Base-by-base conservation (phyloP, 2,329 filamentous ascomycete species). In the Cladosporium sphaerospermum region DNA sequence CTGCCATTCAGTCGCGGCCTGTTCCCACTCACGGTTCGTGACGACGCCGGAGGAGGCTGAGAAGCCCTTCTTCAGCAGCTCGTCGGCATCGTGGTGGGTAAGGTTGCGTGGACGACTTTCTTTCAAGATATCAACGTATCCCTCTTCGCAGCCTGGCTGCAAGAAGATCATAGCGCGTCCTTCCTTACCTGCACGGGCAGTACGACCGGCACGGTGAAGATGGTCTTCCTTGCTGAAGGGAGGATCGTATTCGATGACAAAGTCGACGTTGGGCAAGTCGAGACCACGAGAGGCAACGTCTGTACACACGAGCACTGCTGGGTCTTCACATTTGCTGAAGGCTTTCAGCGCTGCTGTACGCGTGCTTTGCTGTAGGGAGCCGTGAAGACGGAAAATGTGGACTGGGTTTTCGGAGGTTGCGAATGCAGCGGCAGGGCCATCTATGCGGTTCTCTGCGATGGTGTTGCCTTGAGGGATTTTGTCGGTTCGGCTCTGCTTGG, bases 231-330 rank as follows among this genome's bases (percentile, higher is more conserved):
- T 84, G 66, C 87, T 89, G 71, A 97, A 97, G 2, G 93, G 89
- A 0, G 93, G 91, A 66, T 99, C 93, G 67, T 96, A 97, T 69
- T 99, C 93, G 53, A 99, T 81, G 46, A 99, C 90, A 16, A 96
- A 78, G 68, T 99, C 93, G 48, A 99, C 89, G 47, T 93, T 92
- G 1, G 92, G 92, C 13, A 99, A 82, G 75, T 99, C 93, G 40
- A 99, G 83, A 74, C 93, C 93, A 66, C 93, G 89, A 16, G 93
- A 93, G 10, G 93, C 89, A 47, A 99, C 93, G 65, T 99, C 93
- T 1, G 93, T 99, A 61, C 91, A 95, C 59, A 99, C 81, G 13
- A 99, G 80, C 3, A 99, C 82, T 0, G 87, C 85, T 0, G 92
- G 86, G 16, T 88, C 81, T 28, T 79, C 82, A 66, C 83, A 86